Evolutionary conservation across 2,329 filamentous ascomycete species (phyloP), one percentile per base, ranked within the genome.

Genomic region (Neofusicoccum ribis): DNA sequence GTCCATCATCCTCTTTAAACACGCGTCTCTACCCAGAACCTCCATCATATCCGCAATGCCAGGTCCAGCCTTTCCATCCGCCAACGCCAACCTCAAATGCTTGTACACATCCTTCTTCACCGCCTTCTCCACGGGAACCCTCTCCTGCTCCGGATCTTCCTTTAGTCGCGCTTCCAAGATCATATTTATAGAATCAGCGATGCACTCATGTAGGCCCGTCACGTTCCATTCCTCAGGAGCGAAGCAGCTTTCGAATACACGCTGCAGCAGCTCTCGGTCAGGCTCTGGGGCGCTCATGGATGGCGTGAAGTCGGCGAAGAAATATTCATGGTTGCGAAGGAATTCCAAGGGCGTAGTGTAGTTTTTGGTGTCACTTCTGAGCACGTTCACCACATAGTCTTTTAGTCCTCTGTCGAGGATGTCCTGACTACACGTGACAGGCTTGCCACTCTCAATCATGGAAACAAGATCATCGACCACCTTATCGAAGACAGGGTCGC

Each of bases 341-440:
- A 89, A 91, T 20, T 85, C 80, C 3, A 76, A 67, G 0, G 86
- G 80, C 15, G 80, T 86, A 17, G 81, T 83, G 73, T 86, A 90
- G 65, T 85, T 87, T 67, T 84, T 83, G 8, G 82, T 80, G 69
- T 88, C 86, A n/a, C 47, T 60, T 15, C 44, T 37, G n/a, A 65
- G 56, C 17, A 89, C 79, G 2, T 76, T 73, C 8, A 77, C 69
- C 6, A 89, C 75, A 70, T 86, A 86, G 11, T 79, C 74, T 17
- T 78, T 68, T 1, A 85, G 74, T 6, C 31, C 12, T 3, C 49
- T 8, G 5, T 50, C 31, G 37, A 65, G 56, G 12, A 65, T 17
- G 23, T 36, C 23, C 15, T 39, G 36, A 36, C 43, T 34, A 71
- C 73, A 44, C 72, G 37, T 17, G 23, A 60, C 39, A 8, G 37